Evolutionary conservation across 2,329 filamentous ascomycete species (phyloP).

Genomic region (Trichophaea hybrida): DNA sequence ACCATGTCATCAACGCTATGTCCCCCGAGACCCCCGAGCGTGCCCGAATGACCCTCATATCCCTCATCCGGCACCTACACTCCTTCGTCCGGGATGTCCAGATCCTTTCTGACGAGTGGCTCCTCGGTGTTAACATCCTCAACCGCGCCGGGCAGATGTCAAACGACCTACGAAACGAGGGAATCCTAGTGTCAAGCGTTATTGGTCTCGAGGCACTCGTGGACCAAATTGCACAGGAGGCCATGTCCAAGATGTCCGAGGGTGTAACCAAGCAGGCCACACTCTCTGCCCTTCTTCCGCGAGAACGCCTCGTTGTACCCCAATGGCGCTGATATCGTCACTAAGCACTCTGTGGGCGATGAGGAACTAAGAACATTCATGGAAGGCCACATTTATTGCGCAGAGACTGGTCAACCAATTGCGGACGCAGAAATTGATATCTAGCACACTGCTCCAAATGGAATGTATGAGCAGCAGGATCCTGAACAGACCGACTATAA

Average conservation of each 20-base stretch:
- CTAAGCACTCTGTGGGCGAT: constrained; percentile 13
- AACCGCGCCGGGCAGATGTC: constrained; percentile 60
- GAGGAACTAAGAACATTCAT: constrained; percentile 38
- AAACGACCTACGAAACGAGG: constrained; percentile 56
- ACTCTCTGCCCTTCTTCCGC: constrained; percentile 63
- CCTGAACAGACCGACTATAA: constrained; percentile 56
- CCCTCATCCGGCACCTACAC: constrained; percentile 58
- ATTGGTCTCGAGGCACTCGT: constrained; percentile 58
- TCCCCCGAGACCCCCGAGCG: constrained; percentile 53
- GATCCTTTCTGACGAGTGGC: constrained; percentile 63
- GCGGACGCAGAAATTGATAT: constrained; percentile 55
- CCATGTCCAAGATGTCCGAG: constrained; percentile 24
- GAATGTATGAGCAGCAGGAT: constrained; percentile 59
- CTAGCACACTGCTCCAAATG: constrained; percentile 67
- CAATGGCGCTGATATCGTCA: constrained; percentile 55
- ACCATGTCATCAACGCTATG: constrained; percentile 58
- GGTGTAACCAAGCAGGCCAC: constrained; percentile 30
- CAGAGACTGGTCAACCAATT: constrained; percentile 48
- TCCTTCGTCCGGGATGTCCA: constrained; percentile 67
- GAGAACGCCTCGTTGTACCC: constrained; percentile 53
- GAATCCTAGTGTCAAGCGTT: constrained; percentile 57
- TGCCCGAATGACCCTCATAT: constrained; percentile 47
- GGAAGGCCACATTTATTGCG: constrained; percentile 47
- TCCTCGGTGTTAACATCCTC: constrained; percentile 58
- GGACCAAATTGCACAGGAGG: constrained; percentile 8